A percentile compares a stretch with the other conserved stretches of the same genome.
Evolutionary conservation across 2,329 filamentous ascomycete species (phyloP).

Genomic region (Penicillium sp.): DNA sequence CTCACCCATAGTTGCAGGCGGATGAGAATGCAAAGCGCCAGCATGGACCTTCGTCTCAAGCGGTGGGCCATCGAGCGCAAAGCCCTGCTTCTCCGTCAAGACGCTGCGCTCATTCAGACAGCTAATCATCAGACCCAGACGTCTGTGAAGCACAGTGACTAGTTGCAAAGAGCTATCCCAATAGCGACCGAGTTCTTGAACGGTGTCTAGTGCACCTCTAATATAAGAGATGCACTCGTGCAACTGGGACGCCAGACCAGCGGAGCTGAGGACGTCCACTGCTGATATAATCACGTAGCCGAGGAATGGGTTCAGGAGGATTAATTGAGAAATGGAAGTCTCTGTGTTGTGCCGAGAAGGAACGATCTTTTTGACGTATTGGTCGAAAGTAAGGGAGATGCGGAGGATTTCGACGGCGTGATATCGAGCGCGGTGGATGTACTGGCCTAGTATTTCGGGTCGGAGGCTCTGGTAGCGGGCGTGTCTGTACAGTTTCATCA

Average conservation of each 20-base stretch:
- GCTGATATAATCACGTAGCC: constrained; percentile 64
- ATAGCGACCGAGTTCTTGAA: constrained; percentile 57
- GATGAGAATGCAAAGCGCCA: constrained; percentile 15
- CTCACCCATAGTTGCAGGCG: constrained; percentile 30
- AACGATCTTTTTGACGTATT: constrained; percentile 26
- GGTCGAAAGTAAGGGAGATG: constrained; percentile 35
- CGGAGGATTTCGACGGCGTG: constrained; percentile 56
- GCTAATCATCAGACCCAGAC: constrained; percentile 47
- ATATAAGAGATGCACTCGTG: constrained; percentile 56
- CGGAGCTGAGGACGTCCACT: constrained; percentile 65
- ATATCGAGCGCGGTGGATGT: constrained; percentile 51
- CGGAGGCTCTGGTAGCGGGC: constrained; percentile 48
- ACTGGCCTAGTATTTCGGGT: constrained; percentile 44
- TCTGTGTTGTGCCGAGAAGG: constrained; percentile 24
- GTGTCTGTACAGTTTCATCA: constrained; percentile 66
- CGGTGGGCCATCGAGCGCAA: constrained; percentile 37
- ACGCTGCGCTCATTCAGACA: constrained; percentile 35
- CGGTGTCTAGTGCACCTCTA: constrained; percentile 52
- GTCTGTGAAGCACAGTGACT: constrained; percentile 50
- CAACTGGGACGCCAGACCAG: constrained; percentile 55
- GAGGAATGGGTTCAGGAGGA: constrained; percentile 60
- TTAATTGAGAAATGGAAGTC: constrained; percentile 28
- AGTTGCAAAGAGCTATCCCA: constrained; percentile 62
- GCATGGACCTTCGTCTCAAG: constrained; percentile 44
- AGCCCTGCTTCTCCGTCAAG: constrained; percentile 37